Base-by-base conservation (phyloP, 2,329 filamentous ascomycete genomes). In the Fusarium sp. region DNA sequence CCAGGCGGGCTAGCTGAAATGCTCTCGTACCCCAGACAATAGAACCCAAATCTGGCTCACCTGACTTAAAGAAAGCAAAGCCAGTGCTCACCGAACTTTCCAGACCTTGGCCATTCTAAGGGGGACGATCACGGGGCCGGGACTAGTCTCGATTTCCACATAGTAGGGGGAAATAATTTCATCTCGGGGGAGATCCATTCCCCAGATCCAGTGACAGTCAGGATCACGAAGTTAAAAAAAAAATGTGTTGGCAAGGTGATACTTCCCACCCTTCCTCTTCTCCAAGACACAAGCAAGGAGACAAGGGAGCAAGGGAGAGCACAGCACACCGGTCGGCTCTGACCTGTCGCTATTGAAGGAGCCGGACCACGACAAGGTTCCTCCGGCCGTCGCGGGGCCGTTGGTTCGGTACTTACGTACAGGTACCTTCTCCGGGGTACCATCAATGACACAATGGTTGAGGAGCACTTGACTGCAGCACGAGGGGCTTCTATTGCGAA, bases 381-480 rank as follows among this genome's bases (percentile, higher is more conserved):
- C 72, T 66, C 73, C 72, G 66, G 69, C 69, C 71, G 73, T 74
- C 64, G 72, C 75, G 75, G 75, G 75, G 75, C 75, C 70, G 74
- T 52, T 74, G 51, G 66, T 44, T 73, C 60, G 61, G 70, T 74
- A 77, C 75, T 78, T 77, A 72, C 73, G 74, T 75, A 74, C 67
- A 44, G 47, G 70, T 75, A 75, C 59, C 73, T 51, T 58, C 39
- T 44, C 55, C 54, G 61, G 66, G 61, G 71, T 77, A 54, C 51
- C 73, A 76, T 78, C 70, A 63, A 78, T 78, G 76, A 78, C 74
- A 78, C 66, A 78, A 78, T 77, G 49, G 35, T 58, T 62, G 39
- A 72, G 65, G 66, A 71, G 59, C 63, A 72, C 60, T 69, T 70
- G 66, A 68, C 66, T 60, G 62, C 39, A 59, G 75, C 56, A 76